Conservation (phyloP, 2,329 filamentous ascomycete species). For the Colletotrichum costaricense region DNA sequence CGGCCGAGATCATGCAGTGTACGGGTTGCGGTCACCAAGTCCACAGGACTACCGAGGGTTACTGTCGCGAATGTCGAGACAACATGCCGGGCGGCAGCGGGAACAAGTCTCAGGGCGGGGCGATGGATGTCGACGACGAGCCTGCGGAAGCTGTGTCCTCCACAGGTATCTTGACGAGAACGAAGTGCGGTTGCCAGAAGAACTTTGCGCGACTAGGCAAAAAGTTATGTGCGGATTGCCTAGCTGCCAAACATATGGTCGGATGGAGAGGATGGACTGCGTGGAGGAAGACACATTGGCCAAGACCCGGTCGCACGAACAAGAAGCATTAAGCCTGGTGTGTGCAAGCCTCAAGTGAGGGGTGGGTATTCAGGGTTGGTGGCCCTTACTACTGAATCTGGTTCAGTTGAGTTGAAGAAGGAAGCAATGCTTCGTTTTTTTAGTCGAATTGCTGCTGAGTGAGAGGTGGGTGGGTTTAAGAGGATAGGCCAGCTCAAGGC, state of each 20-base stretch:
- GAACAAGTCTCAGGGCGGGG: not conserved
- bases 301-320: not conserved
- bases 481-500: not conserved
- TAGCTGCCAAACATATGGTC: not conserved
- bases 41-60: not conserved
- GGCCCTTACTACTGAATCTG: not conserved
- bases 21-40: not conserved
- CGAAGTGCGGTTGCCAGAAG: not conserved
- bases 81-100: not conserved
- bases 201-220: not conserved
- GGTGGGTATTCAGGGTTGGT: not conserved
- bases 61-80: not conserved
- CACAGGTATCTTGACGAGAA: too few relatives aligned
- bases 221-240: not conserved
- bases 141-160: too few relatives aligned
- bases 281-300: not conserved
- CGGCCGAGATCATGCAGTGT: not conserved
- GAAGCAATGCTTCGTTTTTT: not conserved
- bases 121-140: not conserved
- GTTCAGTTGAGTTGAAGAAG: not conserved
- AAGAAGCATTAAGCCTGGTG: not conserved
- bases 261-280: not conserved
- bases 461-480: not conserved
- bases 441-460: not conserved
- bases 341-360: not conserved